Percentiles rank a stretch among this genome's conserved stretches.
Conservation (phyloP, 2,329 filamentous ascomycete genomes). For the Hypoxylon rubiginosum region DNA sequence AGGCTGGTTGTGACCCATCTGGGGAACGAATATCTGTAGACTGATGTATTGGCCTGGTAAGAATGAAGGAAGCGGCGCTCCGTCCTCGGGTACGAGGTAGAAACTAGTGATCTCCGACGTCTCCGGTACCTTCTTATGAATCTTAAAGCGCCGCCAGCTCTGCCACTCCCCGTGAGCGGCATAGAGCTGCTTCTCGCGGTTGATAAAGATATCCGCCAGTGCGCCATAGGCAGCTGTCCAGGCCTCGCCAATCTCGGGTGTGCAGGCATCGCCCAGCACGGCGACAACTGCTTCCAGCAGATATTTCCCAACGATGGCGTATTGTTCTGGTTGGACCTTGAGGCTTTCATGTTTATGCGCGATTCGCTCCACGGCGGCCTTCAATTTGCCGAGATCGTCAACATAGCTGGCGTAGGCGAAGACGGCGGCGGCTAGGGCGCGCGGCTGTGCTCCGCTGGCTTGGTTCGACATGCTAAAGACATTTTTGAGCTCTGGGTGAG, state of each 20-base stretch:
- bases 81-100: conserved; percentile 76
- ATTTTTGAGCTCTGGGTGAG: conserved; percentile 75
- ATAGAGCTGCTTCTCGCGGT: conserved; percentile 73
- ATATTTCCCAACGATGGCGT: conserved; percentile 76
- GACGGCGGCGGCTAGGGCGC: conserved; percentile 77
- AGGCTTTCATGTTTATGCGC: conserved; percentile 82
- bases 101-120: conserved; percentile 74
- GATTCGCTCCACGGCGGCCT: conserved; percentile 73
- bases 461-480: conserved; percentile 81
- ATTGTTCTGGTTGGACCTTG: conserved; percentile 77
- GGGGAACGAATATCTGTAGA: conserved; percentile 71
- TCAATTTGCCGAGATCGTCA: conserved; percentile 74
- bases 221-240: conserved; percentile 80
- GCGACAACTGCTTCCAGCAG: conserved; percentile 76
- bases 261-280: conserved; percentile 77
- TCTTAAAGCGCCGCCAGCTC: conserved; percentile 66
- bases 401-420: conserved; percentile 81
- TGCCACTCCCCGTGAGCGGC: conserved; percentile 60
- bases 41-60: conserved; percentile 81
- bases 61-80: conserved; percentile 68
- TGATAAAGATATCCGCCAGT: conserved; percentile 79
- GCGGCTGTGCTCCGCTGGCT: conserved; percentile 74
- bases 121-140: conserved; percentile 73
- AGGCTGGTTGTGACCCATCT: conserved; percentile 74
- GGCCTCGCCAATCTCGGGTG: conserved; percentile 74